phyloP scores from a whole-genome alignment of 257 asterid species.

The Gentiana macrophylla region DNA sequence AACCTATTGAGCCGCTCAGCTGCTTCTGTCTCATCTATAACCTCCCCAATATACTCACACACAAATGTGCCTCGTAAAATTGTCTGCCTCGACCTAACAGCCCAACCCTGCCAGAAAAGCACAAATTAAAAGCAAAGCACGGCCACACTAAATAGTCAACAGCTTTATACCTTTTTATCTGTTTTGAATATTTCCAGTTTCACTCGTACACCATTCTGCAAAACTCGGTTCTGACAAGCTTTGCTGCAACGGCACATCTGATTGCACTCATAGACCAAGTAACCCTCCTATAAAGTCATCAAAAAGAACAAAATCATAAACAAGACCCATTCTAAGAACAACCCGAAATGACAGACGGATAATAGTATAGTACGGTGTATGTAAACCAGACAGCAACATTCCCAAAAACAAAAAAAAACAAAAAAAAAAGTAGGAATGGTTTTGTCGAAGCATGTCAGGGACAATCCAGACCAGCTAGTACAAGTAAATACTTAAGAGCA shows the following conservation, averaged over 20 bases:
- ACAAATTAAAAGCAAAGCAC: slow-evolving; percentile 5
- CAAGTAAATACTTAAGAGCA: no score
- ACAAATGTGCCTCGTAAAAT: slow-evolving; percentile 84
- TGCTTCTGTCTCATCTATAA: slow-evolving; percentile 77
- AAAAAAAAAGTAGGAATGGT: no score
- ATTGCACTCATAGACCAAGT: slow-evolving; percentile 93
- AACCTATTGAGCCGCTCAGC: slow-evolving; percentile 71
- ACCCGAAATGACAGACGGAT: not conserved
- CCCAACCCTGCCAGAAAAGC: slow-evolving; percentile 82
- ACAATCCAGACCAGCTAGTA: no score
- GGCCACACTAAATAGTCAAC: slow-evolving; percentile 7
- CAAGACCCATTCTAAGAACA: no score
- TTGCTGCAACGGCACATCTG: slow-evolving; percentile 67
- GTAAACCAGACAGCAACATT: no score
- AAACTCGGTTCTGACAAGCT: slow-evolving; percentile 80
- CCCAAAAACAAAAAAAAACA: no score
- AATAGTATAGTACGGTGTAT: not conserved
- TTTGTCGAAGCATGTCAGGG: no score
- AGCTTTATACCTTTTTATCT: slow-evolving; percentile 57
- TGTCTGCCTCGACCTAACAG: slow-evolving; percentile 81
- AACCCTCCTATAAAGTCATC: slow-evolving; percentile 69
- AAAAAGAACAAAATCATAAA: not conserved
- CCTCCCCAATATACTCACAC: slow-evolving; percentile 94
- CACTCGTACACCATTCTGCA: slow-evolving; percentile 84
- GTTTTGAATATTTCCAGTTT: slow-evolving; percentile 88